These are phyloP conservation scores for barley (Hordeum vulgare) DNA, from an alignment of 176 grass and related monocot genomes.

Conservation along the genomic window MorexV3_pseudomolecules_assembly NC_058524.1:72849960-72850459, in stretches of 20 bases:
- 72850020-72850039: background rate
- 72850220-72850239: background rate
- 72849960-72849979: background rate
- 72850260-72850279: background rate
- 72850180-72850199: background rate
- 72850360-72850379: background rate
- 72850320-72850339: background rate
- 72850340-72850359: background rate
- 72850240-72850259: background rate
- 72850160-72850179: background rate
- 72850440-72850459: background rate
- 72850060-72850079: background rate
- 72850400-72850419: too few relatives aligned
- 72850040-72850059: background rate
- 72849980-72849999: background rate
- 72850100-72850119: background rate
- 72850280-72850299: background rate
- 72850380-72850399: background rate
- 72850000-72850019: constrained; percentile 4
- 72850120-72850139: background rate
- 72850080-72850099: background rate
- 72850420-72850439: background rate
- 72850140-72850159: fast-evolving
- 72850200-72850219: background rate
- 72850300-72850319: background rate